Base-by-base conservation (phyloP, 805 yeast species). In the Wickerhamomyces queroliae region DNA sequence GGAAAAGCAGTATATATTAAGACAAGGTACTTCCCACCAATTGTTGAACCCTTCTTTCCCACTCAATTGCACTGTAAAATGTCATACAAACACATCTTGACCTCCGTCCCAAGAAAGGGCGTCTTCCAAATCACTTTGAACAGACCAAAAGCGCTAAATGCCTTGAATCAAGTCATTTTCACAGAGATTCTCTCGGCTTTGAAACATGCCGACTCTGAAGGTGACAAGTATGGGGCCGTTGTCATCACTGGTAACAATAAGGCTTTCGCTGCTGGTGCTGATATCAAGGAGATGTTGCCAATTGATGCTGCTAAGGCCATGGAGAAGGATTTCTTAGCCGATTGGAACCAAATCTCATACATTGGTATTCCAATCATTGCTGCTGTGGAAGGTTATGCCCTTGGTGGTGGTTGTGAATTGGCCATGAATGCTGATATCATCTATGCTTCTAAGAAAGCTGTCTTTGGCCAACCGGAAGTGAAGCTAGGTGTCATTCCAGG, bases 201-300 rank as follows among this genome's bases (percentile, higher is more conserved):
- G 19, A 7, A 34, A 15, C 29, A 25, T 10, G 57, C 53, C 1
- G 53, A 55, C 34, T n/a, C 22, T 4, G 42, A 53, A 12, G 19
- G 41, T 5, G 68, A 66, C 29, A 39, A 52, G 17, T 74, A 62
- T 42, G 74, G 74, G 3, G 74, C 76, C 7, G 67, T 69, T 30
- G 73, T 73, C 12, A 40, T 73, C 25, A 70, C 77, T 11, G 78
- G 78, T 1, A 53, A 55, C 30, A 63, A 63, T 40, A 56, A 52
- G 42, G 77, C 76, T 3, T 73, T 73, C 47, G 78, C 78, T 11
- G 76, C 78, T 8, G 78, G 78, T 15, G 78, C 78, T 11, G 78
- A 73, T 47, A 74, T 73, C 57, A 70, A 70, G 53, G 74, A 71
- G 52, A 70, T 73, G 75, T 54, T 61, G 46, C 53, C 54, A 47